Base-by-base conservation (phyloP, 2,329 filamentous ascomycete genomes). In the Alternaria triticina region DNA sequence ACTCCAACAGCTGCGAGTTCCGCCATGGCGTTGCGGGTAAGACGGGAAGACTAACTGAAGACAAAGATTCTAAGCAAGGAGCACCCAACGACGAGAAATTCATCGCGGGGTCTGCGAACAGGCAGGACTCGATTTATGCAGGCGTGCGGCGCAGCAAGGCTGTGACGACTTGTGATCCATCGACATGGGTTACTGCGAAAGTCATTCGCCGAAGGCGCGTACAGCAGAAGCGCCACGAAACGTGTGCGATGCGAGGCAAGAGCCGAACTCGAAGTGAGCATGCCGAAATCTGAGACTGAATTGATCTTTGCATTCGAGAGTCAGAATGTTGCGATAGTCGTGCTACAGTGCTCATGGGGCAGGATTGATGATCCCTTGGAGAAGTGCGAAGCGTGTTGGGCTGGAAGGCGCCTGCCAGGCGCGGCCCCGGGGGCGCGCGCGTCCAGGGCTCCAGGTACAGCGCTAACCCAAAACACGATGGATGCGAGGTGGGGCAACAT, bases 11-110 rank as follows among this genome's bases (percentile, higher is more conserved):
- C 11, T 45, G 43, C 45, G 28, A 60, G 54, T 64, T 74, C 70
- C 11, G 69, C 69, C 71, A 74, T 74, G 28, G 50, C 54, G 25
- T 47, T 57, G 46, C 27, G 33, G 22, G 11, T 49, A 40, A 28
- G n/a, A 12, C 9, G 22, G 49, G 40, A 55, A 7, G 49, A 12
- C 33, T 55, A 50, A 49, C 50, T 57, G 40, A 50, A 55, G 46
- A 13, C 20, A 51, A 23, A 30, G 30, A 33, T 3, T 1, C 12
- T 54, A 58, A n/a, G 40, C 44, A 61, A 61, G 46, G 52, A 20
- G 10, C 33, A 54, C 7, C 12, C 28, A 40, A 7, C 28, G 27
- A 52, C 36, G 50, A 52, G 9, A 5, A 36, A 36, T 13, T 8
- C 12, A 52, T 27, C 23, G 17, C 22, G 12, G 10, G 20, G 11